Base-by-base conservation (phyloP, 305 asterid genomes). In the Salvia sclarea region DNA sequence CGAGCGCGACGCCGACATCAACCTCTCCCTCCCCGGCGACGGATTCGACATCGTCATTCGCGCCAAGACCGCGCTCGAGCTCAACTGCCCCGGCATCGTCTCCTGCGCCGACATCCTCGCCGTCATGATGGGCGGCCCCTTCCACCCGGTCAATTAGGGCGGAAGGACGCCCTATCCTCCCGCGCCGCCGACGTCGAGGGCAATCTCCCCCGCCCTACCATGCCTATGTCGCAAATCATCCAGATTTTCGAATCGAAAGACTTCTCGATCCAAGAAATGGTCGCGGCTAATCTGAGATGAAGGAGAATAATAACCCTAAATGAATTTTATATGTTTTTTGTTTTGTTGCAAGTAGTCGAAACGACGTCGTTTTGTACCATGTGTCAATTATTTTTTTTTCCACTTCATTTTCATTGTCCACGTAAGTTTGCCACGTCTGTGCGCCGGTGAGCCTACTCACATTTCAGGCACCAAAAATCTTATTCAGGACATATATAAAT, bases 21-120 rank as follows among this genome's bases (percentile, higher is more conserved):
- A 92, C 80, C 93, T 80, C 69, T 91, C 98, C 61, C 92, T 92
- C 58, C 97, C 98, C 30, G 98, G 98, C 14, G 97, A 92, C 77
- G 98, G 88, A 8, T 92, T 86, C 84, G 98, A 92, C 74, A 93
- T 90, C 31, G 84, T 92, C 68, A 81, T 85, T 3, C 93, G 98
- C 57, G 98, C 96, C 17, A 92, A 92, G 74, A 70, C 95, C 17
- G 92, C 89, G 8, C 85, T 92, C 21, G 98, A 92, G 66, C 91
- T 92, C 37, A 58, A 81, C 20, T 92, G 98, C 78, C 97, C 97
- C 7, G 92, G 95, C 35, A 79, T 82, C 5, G 98, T 92, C 20
- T 92, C 98, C 38, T 92, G 98, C 68, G 85, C 98, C 60, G 97
- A 92, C 28, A 92, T 92, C 10, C 84, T 92, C 60, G 87, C 97